phyloP scores from a whole-genome alignment of 192 early-diverging fungal species.

The Backusella parvicylindrica region DNA sequence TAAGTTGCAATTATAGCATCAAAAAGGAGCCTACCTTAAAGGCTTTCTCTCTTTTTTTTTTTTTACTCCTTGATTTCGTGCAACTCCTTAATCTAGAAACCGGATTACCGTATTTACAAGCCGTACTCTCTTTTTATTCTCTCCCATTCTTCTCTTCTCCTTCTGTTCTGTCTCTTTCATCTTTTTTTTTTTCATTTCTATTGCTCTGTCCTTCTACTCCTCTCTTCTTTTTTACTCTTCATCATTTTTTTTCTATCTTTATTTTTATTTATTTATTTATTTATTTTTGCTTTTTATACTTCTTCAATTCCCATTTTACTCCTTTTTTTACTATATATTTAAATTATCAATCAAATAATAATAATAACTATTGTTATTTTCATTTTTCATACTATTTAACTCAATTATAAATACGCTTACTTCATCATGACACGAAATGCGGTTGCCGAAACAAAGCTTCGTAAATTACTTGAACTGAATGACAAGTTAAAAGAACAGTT shows the following conservation, averaged over 20 bases:
- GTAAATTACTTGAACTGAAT: slow-evolving; percentile 70
- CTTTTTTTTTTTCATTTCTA: not conserved
- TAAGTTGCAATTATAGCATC: not conserved
- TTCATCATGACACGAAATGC: slow-evolving; percentile 17
- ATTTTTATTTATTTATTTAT: no score
- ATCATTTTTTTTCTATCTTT: not conserved
- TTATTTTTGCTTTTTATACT: no score
- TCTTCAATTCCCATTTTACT: not conserved
- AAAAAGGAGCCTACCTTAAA: not conserved
- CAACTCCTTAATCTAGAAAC: not conserved
- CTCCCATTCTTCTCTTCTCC: not conserved
- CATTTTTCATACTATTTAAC: not conserved
- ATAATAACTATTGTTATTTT: not conserved
- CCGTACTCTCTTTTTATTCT: not conserved
- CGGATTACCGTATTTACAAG: not conserved
- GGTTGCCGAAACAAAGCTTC: slow-evolving; percentile 61
- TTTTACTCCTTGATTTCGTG: not conserved
- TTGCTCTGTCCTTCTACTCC: no score
- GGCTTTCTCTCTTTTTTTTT: not conserved
- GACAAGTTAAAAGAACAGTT: slow-evolving; percentile 72
- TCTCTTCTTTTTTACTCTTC: not conserved
- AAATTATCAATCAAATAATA: no score
- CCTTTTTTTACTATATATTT: not conserved
- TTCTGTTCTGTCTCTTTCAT: not conserved
- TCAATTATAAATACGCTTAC: not conserved